phyloP scores from a whole-genome alignment of 2,329 filamentous ascomycete genomes.

The Neofusicoccum umdonicola region DNA sequence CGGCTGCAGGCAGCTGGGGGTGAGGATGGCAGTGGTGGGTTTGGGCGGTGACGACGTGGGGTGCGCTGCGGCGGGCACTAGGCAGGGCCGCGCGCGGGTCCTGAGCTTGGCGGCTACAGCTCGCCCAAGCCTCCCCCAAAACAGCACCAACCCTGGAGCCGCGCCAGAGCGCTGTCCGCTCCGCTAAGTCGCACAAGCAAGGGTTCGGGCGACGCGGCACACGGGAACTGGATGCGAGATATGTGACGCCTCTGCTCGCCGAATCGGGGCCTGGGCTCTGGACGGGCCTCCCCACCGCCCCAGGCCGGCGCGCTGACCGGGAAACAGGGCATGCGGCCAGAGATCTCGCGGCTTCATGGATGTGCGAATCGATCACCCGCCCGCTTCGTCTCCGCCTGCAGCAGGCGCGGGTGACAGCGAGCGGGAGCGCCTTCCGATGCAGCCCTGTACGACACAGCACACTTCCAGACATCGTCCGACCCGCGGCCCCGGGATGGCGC shows the following conservation, averaged over 20 bases:
- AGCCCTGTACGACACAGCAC: slow-evolving; percentile 15
- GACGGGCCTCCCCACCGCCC: neutral
- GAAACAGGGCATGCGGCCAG: slow-evolving; percentile 8
- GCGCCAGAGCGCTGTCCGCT: neutral
- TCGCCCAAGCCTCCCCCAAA: neutral
- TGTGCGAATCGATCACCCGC: slow-evolving; percentile 1
- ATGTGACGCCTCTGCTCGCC: slow-evolving; percentile 5
- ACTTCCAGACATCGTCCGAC: neutral
- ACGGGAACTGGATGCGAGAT: slow-evolving; percentile 15
- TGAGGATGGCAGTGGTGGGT: neutral
- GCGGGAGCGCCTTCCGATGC: slow-evolving; percentile 16
- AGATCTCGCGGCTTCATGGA: slow-evolving; percentile 8
- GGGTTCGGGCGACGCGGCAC: slow-evolving; percentile 26
- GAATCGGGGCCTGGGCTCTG: neutral
- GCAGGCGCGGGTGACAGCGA: slow-evolving; percentile 5
- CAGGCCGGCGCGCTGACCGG: slow-evolving; percentile 4
- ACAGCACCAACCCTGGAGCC: neutral
- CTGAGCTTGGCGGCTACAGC: neutral
- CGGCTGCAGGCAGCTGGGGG: slow-evolving; percentile 1
- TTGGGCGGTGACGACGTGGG: slow-evolving; percentile 18
- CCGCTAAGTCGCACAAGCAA: slow-evolving; percentile 33
- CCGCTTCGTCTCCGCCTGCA: slow-evolving; percentile 6
- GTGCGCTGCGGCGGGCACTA: slow-evolving; percentile 3
- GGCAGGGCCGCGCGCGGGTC: slow-evolving; percentile 4
- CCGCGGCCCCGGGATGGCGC: slow-evolving; percentile 8